Base-by-base conservation (phyloP, 257 asterid genomes). In the Misopates orontium region DNA sequence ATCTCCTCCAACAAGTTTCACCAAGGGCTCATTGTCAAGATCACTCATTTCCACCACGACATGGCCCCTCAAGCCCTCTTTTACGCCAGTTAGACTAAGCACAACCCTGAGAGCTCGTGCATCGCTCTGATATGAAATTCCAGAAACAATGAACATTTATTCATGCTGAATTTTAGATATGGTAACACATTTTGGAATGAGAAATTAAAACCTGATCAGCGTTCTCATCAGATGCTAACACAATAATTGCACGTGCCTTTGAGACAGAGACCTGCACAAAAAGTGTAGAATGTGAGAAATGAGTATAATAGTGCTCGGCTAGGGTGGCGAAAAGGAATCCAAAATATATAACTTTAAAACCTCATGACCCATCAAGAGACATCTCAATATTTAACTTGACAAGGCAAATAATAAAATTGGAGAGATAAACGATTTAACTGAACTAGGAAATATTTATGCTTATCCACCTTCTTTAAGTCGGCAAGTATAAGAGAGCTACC, bases 401-500 rank as follows among this genome's bases (percentile, higher is more conserved):
- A 59, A 8, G 61, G 41, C 61, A 60, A 69, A 31, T 69, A 55
- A 18, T 54, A 16, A 40, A 21, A 50, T 24, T 62, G 62, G 55
- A 62, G 69, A 57, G 52, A 68, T 28, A 52, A 28, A 25, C 55
- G 49, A 44, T 47, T 45, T 53, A 52, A 58, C 28, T 11, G 21
- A 54, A 45, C 64, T 42, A 49, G 70, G 55, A 61, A 60, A 44
- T 36, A 51, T 56, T 31, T 65, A 28, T 41, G 64, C 47, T 64
- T 31, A 21, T 45, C 14, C 48, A 89, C 97, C 97, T 89, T 92
- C 73, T 92, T 92, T 66, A 92, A 76, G 82, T 92, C 98, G 24
- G 98, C 98, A 10, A 92, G 97, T 79, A 92, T 92, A 69, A 89
- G 95, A 17, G 98, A 95, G 77, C 98, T 92, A 60, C 98, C 98